Evolutionary conservation across 176 grass and related monocot genomes (phyloP).

Genomic region (Carex kokanica): DNA sequence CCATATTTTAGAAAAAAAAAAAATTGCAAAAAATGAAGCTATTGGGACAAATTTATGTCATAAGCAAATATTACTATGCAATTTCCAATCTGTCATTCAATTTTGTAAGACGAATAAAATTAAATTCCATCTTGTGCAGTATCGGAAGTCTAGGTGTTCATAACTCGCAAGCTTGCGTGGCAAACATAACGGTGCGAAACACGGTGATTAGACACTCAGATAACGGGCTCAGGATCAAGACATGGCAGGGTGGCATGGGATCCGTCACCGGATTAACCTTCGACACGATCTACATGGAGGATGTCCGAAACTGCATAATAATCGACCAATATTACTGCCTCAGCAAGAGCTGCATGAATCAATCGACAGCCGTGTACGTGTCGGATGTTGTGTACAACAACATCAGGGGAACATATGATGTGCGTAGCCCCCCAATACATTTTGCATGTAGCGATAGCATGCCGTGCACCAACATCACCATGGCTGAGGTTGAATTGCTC

Average conservation of each 20-base stretch:
- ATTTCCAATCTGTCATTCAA: background rate
- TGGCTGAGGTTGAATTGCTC: conserved; percentile 81
- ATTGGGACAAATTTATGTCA: background rate
- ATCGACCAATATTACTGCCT: conserved; percentile 89
- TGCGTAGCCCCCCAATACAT: conserved; percentile 68
- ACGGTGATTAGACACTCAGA: conserved; percentile 80
- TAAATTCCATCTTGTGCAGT: conserved; percentile 32
- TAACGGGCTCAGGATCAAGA: conserved; percentile 84
- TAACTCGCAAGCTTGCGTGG: conserved; percentile 83
- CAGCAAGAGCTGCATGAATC: conserved; percentile 74
- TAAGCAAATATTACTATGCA: background rate
- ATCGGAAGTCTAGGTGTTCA: conserved; percentile 89
- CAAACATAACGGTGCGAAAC: conserved; percentile 67
- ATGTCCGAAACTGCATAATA: conserved; percentile 91
- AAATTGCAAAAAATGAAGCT: background rate
- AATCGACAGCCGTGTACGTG: conserved; percentile 71
- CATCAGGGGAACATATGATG: conserved; percentile 69
- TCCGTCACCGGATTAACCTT: conserved; percentile 56
- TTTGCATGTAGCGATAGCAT: conserved; percentile 91
- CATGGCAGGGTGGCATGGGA: conserved; percentile 83
- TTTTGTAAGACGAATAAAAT: background rate
- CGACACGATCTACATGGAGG: conserved; percentile 57
- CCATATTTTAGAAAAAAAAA: background rate
- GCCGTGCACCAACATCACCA: conserved; percentile 93
- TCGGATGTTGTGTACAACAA: conserved; percentile 66